Conservation (phyloP, 139 green algal genomes). For the Micractinium sp. region DNA sequence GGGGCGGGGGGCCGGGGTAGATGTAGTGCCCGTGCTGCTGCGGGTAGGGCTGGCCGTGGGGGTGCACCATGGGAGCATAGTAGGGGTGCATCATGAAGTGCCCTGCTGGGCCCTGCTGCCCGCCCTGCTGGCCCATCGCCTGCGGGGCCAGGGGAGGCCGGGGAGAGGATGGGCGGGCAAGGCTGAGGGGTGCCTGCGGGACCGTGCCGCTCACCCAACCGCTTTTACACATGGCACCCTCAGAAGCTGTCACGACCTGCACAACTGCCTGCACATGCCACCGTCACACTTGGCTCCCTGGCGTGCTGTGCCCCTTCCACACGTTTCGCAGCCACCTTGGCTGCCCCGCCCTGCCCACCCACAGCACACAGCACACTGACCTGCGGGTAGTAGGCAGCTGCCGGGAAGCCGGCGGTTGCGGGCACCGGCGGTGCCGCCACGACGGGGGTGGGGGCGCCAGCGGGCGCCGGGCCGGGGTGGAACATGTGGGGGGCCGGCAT, state of each 20-base stretch:
- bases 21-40: background rate
- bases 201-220: too few relatives aligned
- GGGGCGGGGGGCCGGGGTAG: background rate
- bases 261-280: too few relatives aligned
- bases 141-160: background rate
- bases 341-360: background rate
- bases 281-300: background rate
- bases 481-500: background rate
- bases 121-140: background rate
- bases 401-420: background rate
- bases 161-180: background rate
- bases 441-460: background rate
- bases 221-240: too few relatives aligned
- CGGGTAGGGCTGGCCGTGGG: background rate
- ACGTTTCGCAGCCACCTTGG: background rate
- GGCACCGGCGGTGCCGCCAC: background rate
- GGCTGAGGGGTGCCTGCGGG: background rate
- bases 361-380: background rate
- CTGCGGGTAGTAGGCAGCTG: background rate
- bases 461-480: background rate
- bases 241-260: too few relatives aligned
- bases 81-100: constrained; percentile 20
- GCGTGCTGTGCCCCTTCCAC: background rate
- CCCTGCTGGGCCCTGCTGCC: background rate
- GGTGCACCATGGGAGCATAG: constrained; percentile 9